Base-by-base conservation (phyloP, 2,329 filamentous ascomycete genomes). In the Pseudogymnoascus sp. region DNA sequence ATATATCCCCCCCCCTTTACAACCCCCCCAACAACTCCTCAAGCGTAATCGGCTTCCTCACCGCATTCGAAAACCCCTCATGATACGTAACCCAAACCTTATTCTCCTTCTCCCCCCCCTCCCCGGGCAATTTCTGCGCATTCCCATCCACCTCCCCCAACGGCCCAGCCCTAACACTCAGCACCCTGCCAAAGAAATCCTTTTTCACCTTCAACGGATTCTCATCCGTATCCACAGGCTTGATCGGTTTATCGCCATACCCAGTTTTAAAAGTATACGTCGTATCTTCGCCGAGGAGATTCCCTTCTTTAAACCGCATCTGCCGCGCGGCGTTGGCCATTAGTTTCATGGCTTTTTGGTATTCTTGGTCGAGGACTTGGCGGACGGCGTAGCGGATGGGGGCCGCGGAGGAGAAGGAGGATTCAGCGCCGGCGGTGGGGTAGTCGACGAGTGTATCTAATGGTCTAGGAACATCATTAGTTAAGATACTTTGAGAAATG, bases 321-420 rank as follows among this genome's bases (percentile, higher is more conserved):
- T 90, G 85, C 1, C 90, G 80, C 0, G 86, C 82, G 3, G 85
- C 82, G 66, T 85, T 85, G 61, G 90, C 88, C 13, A 88, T 86
- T 36, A 86, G 79, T 31, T 83, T 78, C 11, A 88, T 83, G 60
- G 91, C 88, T 72, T 89, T 91, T 66, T 85, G 85, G 70, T 93
- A 90, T 75, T 98, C 93, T 74, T 95, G 91, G 72, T 96, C 92
- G 1, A 99, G 82, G 7, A 97, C 93, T 75, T 97, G 93, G 21
- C 95, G 87, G 5, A 99, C 89, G 1, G 93, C 93, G 72, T 92
- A 99, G n/a, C 95, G 85, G 0, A 91, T 91, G 0, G 90, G 92
- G 0, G 85, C 86, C 8, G 85, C 83, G 1, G 84, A 83, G 39
- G 81, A 78, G 14, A 84, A 77, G 3, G 80, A 71, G 3, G 81